Base-by-base conservation (phyloP, 805 yeast species). In the Ogataea trehalophila region DNA sequence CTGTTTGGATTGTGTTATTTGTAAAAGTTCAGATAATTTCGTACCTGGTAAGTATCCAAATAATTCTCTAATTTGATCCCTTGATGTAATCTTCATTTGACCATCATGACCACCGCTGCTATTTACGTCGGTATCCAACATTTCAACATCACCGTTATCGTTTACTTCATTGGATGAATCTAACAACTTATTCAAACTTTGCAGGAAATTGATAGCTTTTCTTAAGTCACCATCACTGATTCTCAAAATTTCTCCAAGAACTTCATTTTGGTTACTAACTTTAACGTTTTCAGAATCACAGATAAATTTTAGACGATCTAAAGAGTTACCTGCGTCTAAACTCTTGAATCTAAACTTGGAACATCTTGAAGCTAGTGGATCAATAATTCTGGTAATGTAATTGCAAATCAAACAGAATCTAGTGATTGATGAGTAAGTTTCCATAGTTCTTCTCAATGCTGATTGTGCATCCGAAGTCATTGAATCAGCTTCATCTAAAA, bases 401-500 rank as follows among this genome's bases (percentile, higher is more conserved):
- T 94, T 94, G 74, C 99, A 94, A 44, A 94, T 86, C 51, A 94
- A 71, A 66, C 98, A 94, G 69, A 94, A 94, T 58, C 99, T 77
- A 1, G 99, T 87, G 45, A 90, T 89, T 37, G 80, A 77, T 1
- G 98, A 86, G 67, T 87, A 91, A 4, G 84, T 87, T 62, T 89
- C 97, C 91, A 87, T 87, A 1, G 96, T 92, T 67, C 99, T 79
- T 70, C 99, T 80, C 53, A 94, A 73, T 1, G 99, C 99, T 46
- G 90, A 80, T 63, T 94, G 99, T 0, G 99, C 99, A 58, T 89
- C 97, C 39, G 88, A 79, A 9, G 99, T 94, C 97, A 94, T 94
- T 13, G 96, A 88, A 66, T 94, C 97, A 0, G 97, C 97, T 67
- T 91, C 97, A 70, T 91, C 97, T 45, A 94, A 69, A 39, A 94